Evolutionary conservation across 2,329 filamentous ascomycete genomes (phyloP).

Genomic region (Plectosphaerella sp.): DNA sequence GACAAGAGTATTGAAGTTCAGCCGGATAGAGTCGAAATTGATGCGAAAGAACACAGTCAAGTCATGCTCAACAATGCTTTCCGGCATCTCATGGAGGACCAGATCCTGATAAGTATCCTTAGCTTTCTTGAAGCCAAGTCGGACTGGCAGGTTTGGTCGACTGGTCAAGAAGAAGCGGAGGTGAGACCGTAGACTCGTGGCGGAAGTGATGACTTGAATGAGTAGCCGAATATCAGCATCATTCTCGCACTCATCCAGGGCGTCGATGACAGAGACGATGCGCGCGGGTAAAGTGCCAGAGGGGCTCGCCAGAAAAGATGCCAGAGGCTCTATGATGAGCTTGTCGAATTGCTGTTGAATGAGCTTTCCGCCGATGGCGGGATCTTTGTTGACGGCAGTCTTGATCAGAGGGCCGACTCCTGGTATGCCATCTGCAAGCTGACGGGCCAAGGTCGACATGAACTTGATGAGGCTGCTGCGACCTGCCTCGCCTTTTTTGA

Average conservation of each 20-base stretch:
- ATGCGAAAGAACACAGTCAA: slow-evolving; percentile 26
- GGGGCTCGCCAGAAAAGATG: too few species aligned
- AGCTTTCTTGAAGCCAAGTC: slow-evolving; percentile 26
- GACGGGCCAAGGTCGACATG: slow-evolving; percentile 31
- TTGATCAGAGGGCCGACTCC: too few species aligned
- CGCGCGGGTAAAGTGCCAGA: too few species aligned
- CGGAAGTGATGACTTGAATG: slow-evolving; percentile 20
- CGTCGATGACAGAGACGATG: slow-evolving; percentile 28
- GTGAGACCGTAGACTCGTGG: slow-evolving; percentile 7
- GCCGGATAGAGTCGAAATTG: slow-evolving; percentile 22
- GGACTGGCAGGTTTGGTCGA: slow-evolving; percentile 32
- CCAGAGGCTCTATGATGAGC: too few species aligned
- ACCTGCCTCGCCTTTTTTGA: slow-evolving; percentile 35
- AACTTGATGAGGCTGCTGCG: slow-evolving; percentile 27
- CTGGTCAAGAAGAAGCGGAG: slow-evolving; percentile 33
- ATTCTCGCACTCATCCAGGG: slow-evolving; percentile 17
- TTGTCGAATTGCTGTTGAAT: too few species aligned
- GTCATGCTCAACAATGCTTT: slow-evolving; percentile 26
- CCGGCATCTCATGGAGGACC: slow-evolving; percentile 28
- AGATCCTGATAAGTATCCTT: slow-evolving; percentile 21
- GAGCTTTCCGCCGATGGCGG: too few species aligned
- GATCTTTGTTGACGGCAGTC: too few species aligned
- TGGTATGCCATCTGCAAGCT: too few species aligned
- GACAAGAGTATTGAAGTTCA: slow-evolving; percentile 17
- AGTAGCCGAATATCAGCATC: slow-evolving; percentile 23